Conservation (phyloP, 2,329 filamentous ascomycete species). For the Sordariomycetes sp. region DNA sequence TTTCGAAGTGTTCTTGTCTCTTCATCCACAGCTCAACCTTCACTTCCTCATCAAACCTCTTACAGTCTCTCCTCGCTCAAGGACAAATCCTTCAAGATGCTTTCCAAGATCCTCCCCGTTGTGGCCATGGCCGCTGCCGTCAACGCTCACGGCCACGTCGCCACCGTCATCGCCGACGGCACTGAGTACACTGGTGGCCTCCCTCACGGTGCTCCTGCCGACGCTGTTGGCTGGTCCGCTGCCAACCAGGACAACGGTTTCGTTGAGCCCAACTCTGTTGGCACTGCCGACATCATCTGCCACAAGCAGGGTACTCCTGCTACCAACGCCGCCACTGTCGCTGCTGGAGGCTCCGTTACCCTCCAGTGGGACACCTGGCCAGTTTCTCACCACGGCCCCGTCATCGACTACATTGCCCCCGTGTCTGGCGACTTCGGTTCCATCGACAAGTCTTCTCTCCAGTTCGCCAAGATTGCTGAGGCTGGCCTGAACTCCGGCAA, state of each 20-base stretch:
- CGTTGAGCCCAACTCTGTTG: slow-evolving; percentile 31
- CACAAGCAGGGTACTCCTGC: slow-evolving; percentile 31
- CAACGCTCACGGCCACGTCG: slow-evolving; percentile 18
- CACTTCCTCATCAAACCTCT: too few species aligned
- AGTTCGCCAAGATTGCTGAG: slow-evolving; percentile 52
- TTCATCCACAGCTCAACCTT: too few species aligned
- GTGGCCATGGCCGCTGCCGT: slow-evolving; percentile 13
- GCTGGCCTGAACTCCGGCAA: slow-evolving; percentile 38
- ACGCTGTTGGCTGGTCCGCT: slow-evolving; percentile 25
- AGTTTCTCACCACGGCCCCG: slow-evolving; percentile 51
- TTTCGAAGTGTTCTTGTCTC: too few species aligned
- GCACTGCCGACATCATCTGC: slow-evolving; percentile 35
- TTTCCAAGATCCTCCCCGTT: slow-evolving; percentile 11
- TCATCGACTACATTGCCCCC: slow-evolving; percentile 51
- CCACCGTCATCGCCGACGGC: slow-evolving; percentile 13
- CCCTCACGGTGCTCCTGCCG: slow-evolving; percentile 13
- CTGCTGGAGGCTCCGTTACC: slow-evolving; percentile 49
- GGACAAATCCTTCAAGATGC: slow-evolving; percentile 5
- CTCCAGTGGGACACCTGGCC: slow-evolving; percentile 59
- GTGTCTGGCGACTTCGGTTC: slow-evolving; percentile 39
- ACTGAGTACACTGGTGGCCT: slow-evolving; percentile 20
- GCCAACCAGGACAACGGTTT: slow-evolving; percentile 30
- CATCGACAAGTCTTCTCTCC: slow-evolving; percentile 38
- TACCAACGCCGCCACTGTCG: slow-evolving; percentile 30
- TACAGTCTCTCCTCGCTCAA: too few species aligned